Evolutionary conservation across 495 filamentous ascomycete species (phyloP), one percentile per base, ranked within the genome.

Genomic region (Beverwykella pulmonaria): DNA sequence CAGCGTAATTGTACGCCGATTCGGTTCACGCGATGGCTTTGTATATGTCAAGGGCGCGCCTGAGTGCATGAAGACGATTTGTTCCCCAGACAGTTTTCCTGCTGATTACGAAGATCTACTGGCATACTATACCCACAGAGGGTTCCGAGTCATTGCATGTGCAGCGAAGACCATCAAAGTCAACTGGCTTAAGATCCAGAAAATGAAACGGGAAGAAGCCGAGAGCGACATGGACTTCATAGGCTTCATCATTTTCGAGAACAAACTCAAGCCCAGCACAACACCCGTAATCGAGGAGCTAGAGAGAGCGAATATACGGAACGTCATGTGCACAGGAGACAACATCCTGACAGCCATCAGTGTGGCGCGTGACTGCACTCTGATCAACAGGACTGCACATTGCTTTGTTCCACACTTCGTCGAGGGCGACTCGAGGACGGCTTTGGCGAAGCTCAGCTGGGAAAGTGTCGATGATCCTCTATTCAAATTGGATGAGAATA

Each of bases 201-300:
- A 94, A 78, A 91, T 98, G 86, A 90, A 86, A 59, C 89, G 95
- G 14, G 76, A 83, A 14, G 89, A 96, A 46, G 92, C 90, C 19
- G 95, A 99, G 75, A 86, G 83, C 1, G 81, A 87, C 62, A 82
- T 99, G 3, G 84, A 90, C 19, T 97, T 99, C 68, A 79, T 93
- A 47, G 95, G 94, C 19, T 98, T 99, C 75, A 98, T 98, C 70
- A 88, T 99, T 32, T 99, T 99, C 73, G 93, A 99, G 76, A 99
- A 99, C 73, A 99, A 98, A 78, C 76, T 99, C 66, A 99, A 99
- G 76, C 85, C 88, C 20, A 89, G 83, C 34, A 97, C 92, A 5
- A 79, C 88, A 2, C 79, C 80, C 2, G 88, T 95, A 29, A 87
- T 99, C 48, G 80, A 88, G 39, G 92, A 97, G 75, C 84, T 99